phyloP scores from a whole-genome alignment of 1,139 yeast species.

The Candida buenavistaensis region DNA sequence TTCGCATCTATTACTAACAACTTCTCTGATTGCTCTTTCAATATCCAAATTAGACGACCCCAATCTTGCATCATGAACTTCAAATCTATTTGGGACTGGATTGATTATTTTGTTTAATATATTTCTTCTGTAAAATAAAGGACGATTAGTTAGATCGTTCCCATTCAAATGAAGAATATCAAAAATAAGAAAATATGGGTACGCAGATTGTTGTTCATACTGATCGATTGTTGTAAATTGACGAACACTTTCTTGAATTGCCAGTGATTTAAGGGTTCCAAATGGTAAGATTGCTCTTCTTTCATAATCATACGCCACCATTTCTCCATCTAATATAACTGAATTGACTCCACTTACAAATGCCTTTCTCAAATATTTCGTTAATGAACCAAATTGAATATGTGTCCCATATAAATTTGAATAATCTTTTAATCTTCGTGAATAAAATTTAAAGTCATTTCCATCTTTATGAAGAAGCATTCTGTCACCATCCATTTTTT shows the following conservation, averaged over 20 bases:
- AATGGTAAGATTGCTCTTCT: conserved; percentile 67
- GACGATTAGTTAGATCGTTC: conserved; percentile 50
- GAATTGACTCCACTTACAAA: conserved; percentile 41
- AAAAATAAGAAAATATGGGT: conserved; percentile 69
- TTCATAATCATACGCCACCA: conserved; percentile 81
- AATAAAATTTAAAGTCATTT: conserved; percentile 54
- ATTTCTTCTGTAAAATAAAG: conserved; percentile 57
- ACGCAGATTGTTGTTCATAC: conserved; percentile 36
- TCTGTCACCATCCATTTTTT: conserved; percentile 93
- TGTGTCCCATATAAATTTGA: conserved; percentile 72
- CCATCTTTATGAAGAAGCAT: conserved; percentile 65
- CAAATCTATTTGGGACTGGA: conserved; percentile 54
- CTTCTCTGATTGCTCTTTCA: conserved; percentile 53
- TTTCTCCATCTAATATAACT: conserved; percentile 86
- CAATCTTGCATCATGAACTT: conserved; percentile 49
- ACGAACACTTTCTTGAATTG: conserved; percentile 51
- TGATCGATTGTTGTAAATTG: conserved; percentile 42
- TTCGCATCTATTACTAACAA: conserved; percentile 68
- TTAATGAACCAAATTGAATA: conserved; percentile 58
- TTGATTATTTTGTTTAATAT: conserved; percentile 49
- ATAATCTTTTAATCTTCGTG: conserved; percentile 73
- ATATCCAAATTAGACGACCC: conserved; percentile 54
- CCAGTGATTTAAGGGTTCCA: conserved; percentile 75
- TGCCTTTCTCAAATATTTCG: conserved; percentile 51
- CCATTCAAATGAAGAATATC: conserved; percentile 75